Conservation (phyloP, 1,139 yeast genomes). For the Yarrowia galli region DNA sequence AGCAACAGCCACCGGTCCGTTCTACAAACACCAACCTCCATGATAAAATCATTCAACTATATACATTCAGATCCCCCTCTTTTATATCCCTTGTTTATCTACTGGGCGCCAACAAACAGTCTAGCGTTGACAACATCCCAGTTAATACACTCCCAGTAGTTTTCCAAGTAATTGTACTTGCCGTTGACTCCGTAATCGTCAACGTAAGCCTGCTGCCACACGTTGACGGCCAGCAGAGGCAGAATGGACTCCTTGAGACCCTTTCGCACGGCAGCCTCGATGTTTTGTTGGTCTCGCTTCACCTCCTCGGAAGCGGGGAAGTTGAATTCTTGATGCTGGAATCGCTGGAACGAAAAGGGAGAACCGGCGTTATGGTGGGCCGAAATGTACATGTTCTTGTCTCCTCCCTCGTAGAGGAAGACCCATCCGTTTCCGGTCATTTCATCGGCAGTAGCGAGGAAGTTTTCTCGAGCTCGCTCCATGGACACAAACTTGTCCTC, state of each 20-base stretch:
- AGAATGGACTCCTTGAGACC: constrained; percentile 71
- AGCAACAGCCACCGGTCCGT: no score
- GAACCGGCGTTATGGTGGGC: constrained; percentile 85
- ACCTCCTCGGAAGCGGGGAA: constrained; percentile 63
- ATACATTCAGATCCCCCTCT: constrained; percentile 18
- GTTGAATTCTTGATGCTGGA: constrained; percentile 78
- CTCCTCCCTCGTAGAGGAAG: constrained; percentile 76
- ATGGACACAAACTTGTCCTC: constrained; percentile 55
- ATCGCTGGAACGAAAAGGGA: constrained; percentile 80
- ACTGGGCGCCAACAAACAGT: constrained; percentile 44
- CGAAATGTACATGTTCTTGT: constrained; percentile 69
- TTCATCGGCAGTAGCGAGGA: constrained; percentile 63
- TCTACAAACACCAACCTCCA: no score
- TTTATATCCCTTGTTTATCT: constrained; percentile 5
- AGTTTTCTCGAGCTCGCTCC: constrained; percentile 62
- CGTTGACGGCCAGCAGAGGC: constrained; percentile 79
- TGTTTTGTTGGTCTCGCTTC: constrained; percentile 39
- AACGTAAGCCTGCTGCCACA: constrained; percentile 89
- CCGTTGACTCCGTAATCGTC: constrained; percentile 85
- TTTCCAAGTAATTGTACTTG: constrained; percentile 73
- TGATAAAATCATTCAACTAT: constrained; percentile 19
- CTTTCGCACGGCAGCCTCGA: constrained; percentile 54
- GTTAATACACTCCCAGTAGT: constrained; percentile 79
- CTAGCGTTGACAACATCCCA: constrained; percentile 73
- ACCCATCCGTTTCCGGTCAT: constrained; percentile 85